A percentile compares a stretch with the other conserved stretches of the same genome.
Evolutionary conservation across 2,329 filamentous ascomycete genomes (phyloP).

Genomic region (Talaromyces sp.): DNA sequence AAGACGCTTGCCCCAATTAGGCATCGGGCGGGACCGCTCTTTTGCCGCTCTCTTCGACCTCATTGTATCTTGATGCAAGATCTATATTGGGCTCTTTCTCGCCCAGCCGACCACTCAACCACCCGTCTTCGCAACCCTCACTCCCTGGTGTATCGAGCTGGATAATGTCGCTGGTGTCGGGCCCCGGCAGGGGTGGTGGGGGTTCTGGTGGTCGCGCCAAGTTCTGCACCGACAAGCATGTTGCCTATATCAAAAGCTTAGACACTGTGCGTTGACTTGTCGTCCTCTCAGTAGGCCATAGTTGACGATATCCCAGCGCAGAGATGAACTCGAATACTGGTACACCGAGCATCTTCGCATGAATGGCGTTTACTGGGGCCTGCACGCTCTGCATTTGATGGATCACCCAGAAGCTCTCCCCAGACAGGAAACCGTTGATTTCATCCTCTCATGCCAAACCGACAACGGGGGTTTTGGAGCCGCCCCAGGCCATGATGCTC

Average conservation of each 20-base stretch:
- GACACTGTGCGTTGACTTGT: conserved; percentile 62
- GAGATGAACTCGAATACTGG: conserved; percentile 96
- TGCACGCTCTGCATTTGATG: conserved; percentile 82
- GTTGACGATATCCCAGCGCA: conserved; percentile 54
- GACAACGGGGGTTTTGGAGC: conserved; percentile 88
- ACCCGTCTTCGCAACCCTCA: background rate
- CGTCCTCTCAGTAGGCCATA: conserved; percentile 12
- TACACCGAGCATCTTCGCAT: conserved; percentile 93
- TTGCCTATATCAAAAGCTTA: conserved; percentile 87
- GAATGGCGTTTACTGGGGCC: conserved; percentile 94
- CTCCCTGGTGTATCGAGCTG: background rate
- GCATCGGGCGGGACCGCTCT: background rate
- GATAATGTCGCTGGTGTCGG: conserved; percentile 56
- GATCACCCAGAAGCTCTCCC: conserved; percentile 75
- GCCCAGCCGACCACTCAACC: background rate
- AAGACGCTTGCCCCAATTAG: background rate
- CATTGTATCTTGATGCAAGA: background rate
- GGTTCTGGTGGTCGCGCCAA: conserved; percentile 44
- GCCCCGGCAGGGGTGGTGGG: conserved; percentile 50
- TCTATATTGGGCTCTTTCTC: background rate
- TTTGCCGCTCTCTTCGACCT: background rate
- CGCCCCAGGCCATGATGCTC: conserved; percentile 87
- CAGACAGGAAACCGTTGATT: conserved; percentile 74
- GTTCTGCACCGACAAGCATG: conserved; percentile 62
- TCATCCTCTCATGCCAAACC: conserved; percentile 91